Base-by-base conservation (phyloP, 2,329 filamentous ascomycete species). In the Diaporthe sp. region DNA sequence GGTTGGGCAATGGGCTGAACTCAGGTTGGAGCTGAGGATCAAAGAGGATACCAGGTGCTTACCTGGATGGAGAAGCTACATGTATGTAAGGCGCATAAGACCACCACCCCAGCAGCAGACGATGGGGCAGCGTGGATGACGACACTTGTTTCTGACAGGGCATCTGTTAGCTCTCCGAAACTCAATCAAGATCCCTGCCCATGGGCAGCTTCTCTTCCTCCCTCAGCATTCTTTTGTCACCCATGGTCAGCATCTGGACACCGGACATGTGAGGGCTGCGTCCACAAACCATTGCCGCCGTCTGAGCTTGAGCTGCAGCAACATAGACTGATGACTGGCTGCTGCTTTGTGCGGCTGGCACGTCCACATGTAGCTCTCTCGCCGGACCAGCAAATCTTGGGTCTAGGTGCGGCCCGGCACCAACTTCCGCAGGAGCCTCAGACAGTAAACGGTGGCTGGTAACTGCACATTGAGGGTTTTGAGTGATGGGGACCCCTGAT, bases 371-470 rank as follows among this genome's bases (percentile, higher is more conserved):
- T 37, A 19, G 34, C 34, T 25, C 34, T 15, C 59, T 46, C 13
- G 13, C 31, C 3, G 15, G 25, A 22, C 28, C n/a, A 65, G 44
- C 61, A 67, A 42, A 19, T 13, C 31, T 13, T 25, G 46, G 62
- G 44, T 39, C 31, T 39, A 53, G 22, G 22, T 39, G 25, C 62
- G 17, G 62, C 28, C 62, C 62, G 44, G 62, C 62, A 68, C 46
- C 44, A 49, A 42, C 34, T 49, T 31, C 34, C 22, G 51, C 49
- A 53, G 49, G 46, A 51, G 61, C 72, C 72, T 55, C 39, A 57
- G 34, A 68, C n/a, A 57, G 42, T 49, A 51, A 65, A 61, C 53
- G 74, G 74, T 75, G 74, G 74, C 74, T 75, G 74, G 74, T 73
- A 75, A 62, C 51, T 69, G 53, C 74, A 61, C 69, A 25, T 22